phyloP scores from a whole-genome alignment of 2,329 filamentous ascomycete genomes.

The Cordyceps pruinosa region DNA sequence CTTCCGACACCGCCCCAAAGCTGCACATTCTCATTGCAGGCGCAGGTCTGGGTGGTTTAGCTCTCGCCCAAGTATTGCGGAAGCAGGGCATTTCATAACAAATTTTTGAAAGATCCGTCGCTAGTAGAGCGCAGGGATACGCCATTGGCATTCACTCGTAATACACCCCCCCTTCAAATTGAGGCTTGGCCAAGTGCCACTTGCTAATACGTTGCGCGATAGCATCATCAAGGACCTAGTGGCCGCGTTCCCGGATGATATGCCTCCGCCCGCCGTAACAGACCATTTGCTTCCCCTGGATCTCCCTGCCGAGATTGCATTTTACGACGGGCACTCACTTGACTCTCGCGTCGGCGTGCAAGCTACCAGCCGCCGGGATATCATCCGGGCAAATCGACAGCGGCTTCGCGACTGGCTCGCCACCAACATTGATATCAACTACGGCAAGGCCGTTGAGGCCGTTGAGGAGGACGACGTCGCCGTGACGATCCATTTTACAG shows the following conservation, averaged over 20 bases:
- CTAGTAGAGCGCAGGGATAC: slow-evolving; percentile 22
- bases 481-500: slow-evolving; percentile 36
- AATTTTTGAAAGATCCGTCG: slow-evolving; percentile 30
- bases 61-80: slow-evolving; percentile 33
- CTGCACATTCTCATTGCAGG: slow-evolving; percentile 33
- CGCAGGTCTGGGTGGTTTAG: slow-evolving; percentile 35
- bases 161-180: background rate
- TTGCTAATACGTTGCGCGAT: background rate
- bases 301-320: slow-evolving; percentile 20
- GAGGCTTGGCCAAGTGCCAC: background rate
- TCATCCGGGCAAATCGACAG: slow-evolving; percentile 26
- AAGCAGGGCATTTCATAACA: slow-evolving; percentile 26
- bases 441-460: slow-evolving; percentile 28
- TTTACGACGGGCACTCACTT: slow-evolving; percentile 4
- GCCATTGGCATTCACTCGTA: slow-evolving; percentile 25
- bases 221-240: slow-evolving; percentile 16
- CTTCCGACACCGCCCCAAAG: background rate
- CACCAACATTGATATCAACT: slow-evolving; percentile 28
- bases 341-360: slow-evolving; percentile 13
- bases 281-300: slow-evolving; percentile 20
- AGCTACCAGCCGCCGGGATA: slow-evolving; percentile 19
- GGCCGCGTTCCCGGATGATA: slow-evolving; percentile 9
- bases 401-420: slow-evolving; percentile 19
- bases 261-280: slow-evolving; percentile 15
- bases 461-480: slow-evolving; percentile 28